Conservation (phyloP, 257 asterid genomes). For the Verbena officinalis region DNA sequence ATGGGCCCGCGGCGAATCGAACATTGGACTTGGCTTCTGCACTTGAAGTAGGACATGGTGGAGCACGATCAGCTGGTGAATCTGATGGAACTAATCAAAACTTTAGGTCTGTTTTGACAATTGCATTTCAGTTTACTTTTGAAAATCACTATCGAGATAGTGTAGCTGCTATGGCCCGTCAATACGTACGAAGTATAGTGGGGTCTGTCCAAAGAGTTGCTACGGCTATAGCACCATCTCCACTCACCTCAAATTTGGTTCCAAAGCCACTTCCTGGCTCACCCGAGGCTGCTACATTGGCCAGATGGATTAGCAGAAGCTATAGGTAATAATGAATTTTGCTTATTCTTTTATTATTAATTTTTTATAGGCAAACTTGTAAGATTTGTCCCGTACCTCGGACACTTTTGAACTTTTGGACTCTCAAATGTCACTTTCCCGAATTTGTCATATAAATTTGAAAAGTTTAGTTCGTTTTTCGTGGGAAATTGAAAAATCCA, state of each 20-base stretch:
- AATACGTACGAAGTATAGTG: slow-evolving; percentile 79
- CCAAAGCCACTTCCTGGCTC: slow-evolving; percentile 76
- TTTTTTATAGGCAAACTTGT: too few relatives aligned
- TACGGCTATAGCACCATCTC: slow-evolving; percentile 87
- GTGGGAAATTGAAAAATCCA: too few relatives aligned
- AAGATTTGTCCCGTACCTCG: too few relatives aligned
- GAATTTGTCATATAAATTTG: too few relatives aligned
- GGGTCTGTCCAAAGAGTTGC: slow-evolving; percentile 89
- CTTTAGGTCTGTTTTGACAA: slow-evolving; percentile 80
- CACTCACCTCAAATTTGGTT: slow-evolving; percentile 50
- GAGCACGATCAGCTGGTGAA: slow-evolving; percentile 57
- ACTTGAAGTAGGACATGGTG: slow-evolving; percentile 74
- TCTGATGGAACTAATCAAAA: slow-evolving; percentile 53
- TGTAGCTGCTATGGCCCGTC: slow-evolving; percentile 95
- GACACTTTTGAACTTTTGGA: too few relatives aligned
- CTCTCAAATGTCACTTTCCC: too few relatives aligned
- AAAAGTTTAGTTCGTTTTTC: too few relatives aligned
- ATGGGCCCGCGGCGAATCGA: slow-evolving; percentile 61
- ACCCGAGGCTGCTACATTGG: slow-evolving; percentile 81
- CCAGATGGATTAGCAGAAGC: slow-evolving; percentile 86
- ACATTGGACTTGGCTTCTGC: slow-evolving; percentile 90
- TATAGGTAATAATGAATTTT: slow-evolving; percentile 48
- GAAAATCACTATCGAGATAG: slow-evolving; percentile 81
- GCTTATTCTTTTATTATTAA: not conserved
- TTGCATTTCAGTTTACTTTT: slow-evolving; percentile 93